phyloP scores from a whole-genome alignment of 345 rosid genomes.

The Carallia pectinifolia region DNA sequence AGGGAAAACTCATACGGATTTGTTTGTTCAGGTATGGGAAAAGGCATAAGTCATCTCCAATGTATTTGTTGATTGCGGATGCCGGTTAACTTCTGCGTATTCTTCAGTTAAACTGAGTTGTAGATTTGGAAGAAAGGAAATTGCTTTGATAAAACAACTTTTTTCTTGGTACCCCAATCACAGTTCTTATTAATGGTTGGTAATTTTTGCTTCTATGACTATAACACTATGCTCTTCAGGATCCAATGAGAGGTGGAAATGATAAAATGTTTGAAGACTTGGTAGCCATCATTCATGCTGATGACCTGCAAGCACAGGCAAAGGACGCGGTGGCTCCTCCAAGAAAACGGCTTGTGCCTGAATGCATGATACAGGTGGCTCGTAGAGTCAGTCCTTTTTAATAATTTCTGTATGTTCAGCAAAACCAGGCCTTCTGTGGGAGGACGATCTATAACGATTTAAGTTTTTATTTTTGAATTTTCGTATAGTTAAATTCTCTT shows the following conservation, averaged over 20 bases:
- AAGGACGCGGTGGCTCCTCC: constrained; percentile 62
- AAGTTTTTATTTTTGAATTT: too few species aligned
- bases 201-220: too few species aligned
- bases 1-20: constrained; percentile 92
- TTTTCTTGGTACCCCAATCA: too few species aligned
- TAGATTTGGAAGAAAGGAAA: not conserved
- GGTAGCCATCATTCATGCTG: constrained; percentile 58
- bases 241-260: constrained; percentile 96
- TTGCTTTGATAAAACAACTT: not conserved
- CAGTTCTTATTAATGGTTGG: too few species aligned
- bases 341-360: constrained; percentile 90
- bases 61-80: too few species aligned
- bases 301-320: constrained; percentile 48
- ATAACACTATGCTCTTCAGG: constrained; percentile 37
- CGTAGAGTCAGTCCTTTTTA: constrained; percentile 84
- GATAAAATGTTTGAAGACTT: constrained; percentile 87
- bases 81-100: too few species aligned
- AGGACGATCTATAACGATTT: too few species aligned
- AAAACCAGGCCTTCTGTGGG: not conserved
- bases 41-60: too few species aligned
- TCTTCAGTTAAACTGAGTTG: too few species aligned
- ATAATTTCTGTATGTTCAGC: not conserved
- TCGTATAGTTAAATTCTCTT: too few species aligned
- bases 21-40: constrained; percentile 79
- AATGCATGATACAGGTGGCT: constrained; percentile 83